Evolutionary conservation across 2,329 filamentous ascomycete genomes (phyloP).

Genomic region (Clarireedia paspali): DNA sequence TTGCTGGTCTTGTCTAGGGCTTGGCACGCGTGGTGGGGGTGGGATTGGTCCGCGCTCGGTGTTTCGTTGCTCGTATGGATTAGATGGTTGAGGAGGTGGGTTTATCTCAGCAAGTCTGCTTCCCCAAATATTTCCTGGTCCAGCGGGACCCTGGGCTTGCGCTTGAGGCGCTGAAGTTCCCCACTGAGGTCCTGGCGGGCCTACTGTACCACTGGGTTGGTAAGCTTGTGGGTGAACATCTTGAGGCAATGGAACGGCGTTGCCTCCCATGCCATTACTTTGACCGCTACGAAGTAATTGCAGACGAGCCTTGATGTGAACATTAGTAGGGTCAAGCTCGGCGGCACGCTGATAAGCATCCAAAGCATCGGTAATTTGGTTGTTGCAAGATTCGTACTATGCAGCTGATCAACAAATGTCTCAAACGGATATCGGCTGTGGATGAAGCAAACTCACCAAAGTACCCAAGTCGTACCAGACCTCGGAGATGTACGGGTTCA

Average conservation of each 20-base stretch:
- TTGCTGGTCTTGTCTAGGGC: conserved; percentile 66
- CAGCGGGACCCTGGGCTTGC: conserved; percentile 39
- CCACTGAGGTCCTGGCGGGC: conserved; percentile 84
- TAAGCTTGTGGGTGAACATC: conserved; percentile 96
- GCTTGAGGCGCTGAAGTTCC: conserved; percentile 66
- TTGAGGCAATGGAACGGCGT: conserved; percentile 77
- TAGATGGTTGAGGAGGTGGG: conserved; percentile 64
- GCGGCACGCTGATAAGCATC: conserved; percentile 93
- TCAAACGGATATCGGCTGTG: conserved; percentile 17
- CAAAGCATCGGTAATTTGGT: conserved; percentile 91
- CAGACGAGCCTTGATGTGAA: conserved; percentile 91
- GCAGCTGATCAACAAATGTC: conserved; percentile 16
- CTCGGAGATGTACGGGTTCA: conserved; percentile 97
- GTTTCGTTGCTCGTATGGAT: conserved; percentile 77
- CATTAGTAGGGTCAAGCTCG: conserved; percentile 86
- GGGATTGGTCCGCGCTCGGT: conserved; percentile 60
- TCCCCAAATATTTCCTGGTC: conserved; percentile 44
- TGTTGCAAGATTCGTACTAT: conserved; percentile 97
- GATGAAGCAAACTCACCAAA: conserved; percentile 55
- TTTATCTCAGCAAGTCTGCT: conserved; percentile 73
- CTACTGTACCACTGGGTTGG: conserved; percentile 72
- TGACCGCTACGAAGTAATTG: conserved; percentile 81
- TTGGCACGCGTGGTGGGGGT: conserved; percentile 56
- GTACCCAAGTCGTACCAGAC: conserved; percentile 99
- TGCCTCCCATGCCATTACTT: conserved; percentile 60